Evolutionary conservation across 2,329 filamentous ascomycete genomes (phyloP), one percentile per base, ranked within the genome.

Genomic region (Pseudogymnoascus sp.): DNA sequence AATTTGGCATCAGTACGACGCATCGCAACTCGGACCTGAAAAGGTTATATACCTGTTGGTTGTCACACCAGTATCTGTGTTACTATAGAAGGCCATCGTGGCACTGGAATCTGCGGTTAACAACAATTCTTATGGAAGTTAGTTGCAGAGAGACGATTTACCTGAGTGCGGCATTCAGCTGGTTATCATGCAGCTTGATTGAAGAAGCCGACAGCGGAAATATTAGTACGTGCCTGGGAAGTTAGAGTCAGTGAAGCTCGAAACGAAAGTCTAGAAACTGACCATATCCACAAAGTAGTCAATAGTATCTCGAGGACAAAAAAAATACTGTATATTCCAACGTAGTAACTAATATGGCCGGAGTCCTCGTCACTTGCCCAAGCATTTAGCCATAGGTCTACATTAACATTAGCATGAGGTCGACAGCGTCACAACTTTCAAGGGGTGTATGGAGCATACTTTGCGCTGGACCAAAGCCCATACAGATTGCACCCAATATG

Each of bases 21-120:
- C 9, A 18, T 33, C 4, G 29, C 5, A 33, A 31, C 29, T 7
- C 8, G 5, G 10, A 2, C 8, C 4, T 5, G 18, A 18, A 18
- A 15, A 18, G 3, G 12, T 33, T 55, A 55, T 18, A 15, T 55
- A 31, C 35, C 67, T 63, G 15, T 69, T 69, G 13, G 62, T 45
- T 1, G 66, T 69, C 10, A 61, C 62, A 2, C 68, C 62, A 2
- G 61, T 62, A 59, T 69, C 64, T 8, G 67, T 68, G 55, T 60
- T 60, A 4, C 65, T 65, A 58, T 65, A 65, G 59, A 61, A 68
- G 48, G 48, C 48, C 48, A 55, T 55, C 7, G 48, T 55, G 7
- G 48, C 48, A 18, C 48, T 55, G n/a, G n/a, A 33, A 18, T 2
- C 4, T 33, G 5, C 5, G 3, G 48, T 55, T 55, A 55, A 18